Base-by-base conservation (phyloP, 805 yeast genomes). In the Saturnispora bothae region DNA sequence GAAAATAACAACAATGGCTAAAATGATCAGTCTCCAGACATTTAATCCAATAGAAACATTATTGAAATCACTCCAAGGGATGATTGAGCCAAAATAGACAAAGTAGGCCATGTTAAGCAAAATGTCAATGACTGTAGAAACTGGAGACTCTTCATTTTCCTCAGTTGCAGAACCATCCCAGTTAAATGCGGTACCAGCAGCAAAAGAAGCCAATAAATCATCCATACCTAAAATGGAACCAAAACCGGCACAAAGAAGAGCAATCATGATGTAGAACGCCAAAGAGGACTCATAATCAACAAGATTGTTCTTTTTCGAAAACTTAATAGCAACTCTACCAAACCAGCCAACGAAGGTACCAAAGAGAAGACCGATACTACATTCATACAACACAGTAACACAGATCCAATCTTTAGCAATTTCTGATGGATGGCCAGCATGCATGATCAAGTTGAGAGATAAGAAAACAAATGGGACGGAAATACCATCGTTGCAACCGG, bases 401-500 rank as follows among this genome's bases (percentile, higher is more conserved):
- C 73, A 61, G 38, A 79, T 57, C 81, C 83, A 80, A 38, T 78
- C 71, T 48, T 69, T 70, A 28, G 78, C 71, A 39, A 79, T 73
- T 41, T 62, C 68, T 2, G 59, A 59, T 4, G 69, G 60, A 28
- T 71, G 45, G 1, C 77, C 73, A 4, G 59, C 57, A 50, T 76
- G 70, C 12, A 69, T 49, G 36, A 76, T 65, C 23, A 79, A 56
- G 47, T 66, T 65, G 36, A 77, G 60, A 2, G 83, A 72, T 21
- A 79, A 59, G 49, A 63, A 77, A 34, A 79, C 73, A 51, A 79
- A 80, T 4, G 88, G 88, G 41, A 73, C 73, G 1, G 78, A 77
- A 65, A 73, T 67, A 31, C 86, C 86, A 51, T 79, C 88, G 50
- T 79, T 80, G 47, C 84, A 78, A 3, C 82, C 86, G 1, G 83